A percentile compares a stretch with the other conserved stretches of the same genome.
These are phyloP conservation scores for Stagonosporopsis rhizophila DNA, from an alignment of 2,329 filamentous ascomycete genomes.

Conservation along the genomic window DNA sequence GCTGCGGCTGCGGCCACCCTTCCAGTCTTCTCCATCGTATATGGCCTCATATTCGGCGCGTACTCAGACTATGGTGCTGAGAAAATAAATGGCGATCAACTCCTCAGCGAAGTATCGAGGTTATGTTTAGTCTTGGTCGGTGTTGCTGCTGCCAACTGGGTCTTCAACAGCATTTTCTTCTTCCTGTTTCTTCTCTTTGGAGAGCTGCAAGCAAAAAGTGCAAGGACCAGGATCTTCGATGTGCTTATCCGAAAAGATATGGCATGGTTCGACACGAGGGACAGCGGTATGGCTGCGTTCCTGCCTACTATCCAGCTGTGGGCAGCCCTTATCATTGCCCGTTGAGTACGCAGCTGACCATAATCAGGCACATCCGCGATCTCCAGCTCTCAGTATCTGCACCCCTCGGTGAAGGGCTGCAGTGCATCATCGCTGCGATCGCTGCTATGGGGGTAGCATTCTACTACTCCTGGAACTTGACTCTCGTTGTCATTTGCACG, in stretches of 20 bases:
- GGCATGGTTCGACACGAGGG: constrained; percentile 79
- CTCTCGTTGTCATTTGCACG: constrained; percentile 76
- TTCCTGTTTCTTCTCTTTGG: constrained; percentile 78
- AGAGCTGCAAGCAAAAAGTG: constrained; percentile 76
- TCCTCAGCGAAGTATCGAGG: constrained; percentile 63
- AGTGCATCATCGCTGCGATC: constrained; percentile 68
- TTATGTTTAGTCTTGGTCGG: constrained; percentile 69
- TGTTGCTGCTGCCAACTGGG: constrained; percentile 70
- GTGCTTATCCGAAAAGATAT: constrained; percentile 76
- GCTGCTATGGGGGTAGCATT: constrained; percentile 76
- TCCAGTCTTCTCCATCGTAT: constrained; percentile 71
- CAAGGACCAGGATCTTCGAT: constrained; percentile 70
- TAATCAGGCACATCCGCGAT: constrained; percentile 77
- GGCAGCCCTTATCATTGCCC: constrained; percentile 34
- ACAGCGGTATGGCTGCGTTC: constrained; percentile 75
- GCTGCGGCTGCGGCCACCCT: constrained; percentile 67
- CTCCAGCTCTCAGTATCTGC: constrained; percentile 82
- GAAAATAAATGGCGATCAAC: constrained; percentile 55
- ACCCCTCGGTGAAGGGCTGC: constrained; percentile 73
- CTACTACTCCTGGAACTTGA: constrained; percentile 82
- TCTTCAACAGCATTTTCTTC: constrained; percentile 72
- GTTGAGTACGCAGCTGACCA: constrained; percentile 20
- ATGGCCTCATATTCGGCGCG: constrained; percentile 76
- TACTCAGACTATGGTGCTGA: constrained; percentile 72
- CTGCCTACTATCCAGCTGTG: constrained; percentile 77